These are phyloP conservation scores for Raffaelea arxii DNA, from an alignment of 2,329 filamentous ascomycete genomes.

Conservation along the genomic window DNA sequence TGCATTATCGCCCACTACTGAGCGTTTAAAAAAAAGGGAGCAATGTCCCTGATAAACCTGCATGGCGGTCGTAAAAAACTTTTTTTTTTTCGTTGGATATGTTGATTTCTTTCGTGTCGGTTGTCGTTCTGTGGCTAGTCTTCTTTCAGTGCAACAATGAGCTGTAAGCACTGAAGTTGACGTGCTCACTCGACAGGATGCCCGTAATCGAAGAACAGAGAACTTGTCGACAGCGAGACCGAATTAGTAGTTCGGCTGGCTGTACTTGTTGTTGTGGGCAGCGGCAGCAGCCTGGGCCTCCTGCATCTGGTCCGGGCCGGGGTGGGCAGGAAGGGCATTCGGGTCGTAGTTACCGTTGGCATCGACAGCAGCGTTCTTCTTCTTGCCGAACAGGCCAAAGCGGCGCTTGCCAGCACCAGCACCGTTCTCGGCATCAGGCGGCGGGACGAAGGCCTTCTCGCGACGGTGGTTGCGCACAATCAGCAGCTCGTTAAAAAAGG, in stretches of 20 bases:
- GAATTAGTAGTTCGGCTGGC: constrained; percentile 5
- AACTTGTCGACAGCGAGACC: background rate
- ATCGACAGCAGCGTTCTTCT: constrained; percentile 5
- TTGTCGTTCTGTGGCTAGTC: no score
- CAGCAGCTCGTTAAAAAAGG: constrained; percentile 16
- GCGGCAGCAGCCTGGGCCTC: background rate
- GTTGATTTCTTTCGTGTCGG: no score
- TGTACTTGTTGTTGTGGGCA: constrained; percentile 8
- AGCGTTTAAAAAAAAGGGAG: no score
- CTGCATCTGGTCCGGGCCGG: constrained; percentile 12
- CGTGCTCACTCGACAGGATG: no score
- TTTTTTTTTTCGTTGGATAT: no score
- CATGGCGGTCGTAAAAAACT: no score
- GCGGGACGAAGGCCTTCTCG: constrained; percentile 29
- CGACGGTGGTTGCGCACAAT: constrained; percentile 22
- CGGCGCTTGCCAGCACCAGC: constrained; percentile 22
- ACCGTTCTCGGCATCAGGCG: constrained; percentile 30
- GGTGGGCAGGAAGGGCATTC: constrained; percentile 24
- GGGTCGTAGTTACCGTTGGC: constrained; percentile 13
- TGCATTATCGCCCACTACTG: no score
- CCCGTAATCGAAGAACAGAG: no score
- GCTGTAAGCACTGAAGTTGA: no score
- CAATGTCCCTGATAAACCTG: no score
- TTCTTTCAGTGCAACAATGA: no score
- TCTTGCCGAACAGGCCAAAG: constrained; percentile 18